Conservation (phyloP, 306 rosid species). For the Cucumis melo region DNA sequence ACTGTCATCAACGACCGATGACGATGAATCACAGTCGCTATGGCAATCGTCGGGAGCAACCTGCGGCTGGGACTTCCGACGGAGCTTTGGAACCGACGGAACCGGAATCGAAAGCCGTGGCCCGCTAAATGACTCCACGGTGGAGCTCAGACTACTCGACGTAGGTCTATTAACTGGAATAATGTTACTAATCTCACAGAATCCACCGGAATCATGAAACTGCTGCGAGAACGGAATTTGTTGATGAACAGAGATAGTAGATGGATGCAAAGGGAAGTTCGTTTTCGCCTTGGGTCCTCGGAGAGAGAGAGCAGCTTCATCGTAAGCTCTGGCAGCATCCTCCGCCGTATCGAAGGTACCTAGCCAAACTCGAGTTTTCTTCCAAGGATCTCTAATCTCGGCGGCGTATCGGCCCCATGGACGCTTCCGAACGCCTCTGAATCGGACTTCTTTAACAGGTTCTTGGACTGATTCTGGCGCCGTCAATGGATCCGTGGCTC, state of each 20-base stretch:
- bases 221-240: conserved; percentile 19
- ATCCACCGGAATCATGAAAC: conserved; percentile 15
- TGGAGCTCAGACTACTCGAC: conserved; percentile 76
- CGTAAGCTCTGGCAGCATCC: conserved; percentile 81
- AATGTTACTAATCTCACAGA: conserved; percentile 25
- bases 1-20: conserved; percentile 59
- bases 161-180: conserved; percentile 51
- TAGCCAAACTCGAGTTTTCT: conserved; percentile 75
- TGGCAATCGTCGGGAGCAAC: conserved; percentile 46
- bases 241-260: conserved; percentile 9
- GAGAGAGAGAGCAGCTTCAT: conserved; percentile 55
- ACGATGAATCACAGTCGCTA: conserved; percentile 88
- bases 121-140: conserved; percentile 82
- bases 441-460: conserved; percentile 33
- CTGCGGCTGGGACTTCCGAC: conserved; percentile 19
- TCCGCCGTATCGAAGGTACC: conserved; percentile 80
- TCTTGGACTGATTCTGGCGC: not conserved
- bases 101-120: conserved; percentile 33
- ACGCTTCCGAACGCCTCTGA: conserved; percentile 77
- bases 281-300: conserved; percentile 81
- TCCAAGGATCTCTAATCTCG: conserved; percentile 90
- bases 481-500: conserved; percentile 22
- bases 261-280: conserved; percentile 32
- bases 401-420: conserved; percentile 96
- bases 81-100: conserved; percentile 8